phyloP scores from a whole-genome alignment of 129 eudicot genomes.

The Flaveria robusta region DNA sequence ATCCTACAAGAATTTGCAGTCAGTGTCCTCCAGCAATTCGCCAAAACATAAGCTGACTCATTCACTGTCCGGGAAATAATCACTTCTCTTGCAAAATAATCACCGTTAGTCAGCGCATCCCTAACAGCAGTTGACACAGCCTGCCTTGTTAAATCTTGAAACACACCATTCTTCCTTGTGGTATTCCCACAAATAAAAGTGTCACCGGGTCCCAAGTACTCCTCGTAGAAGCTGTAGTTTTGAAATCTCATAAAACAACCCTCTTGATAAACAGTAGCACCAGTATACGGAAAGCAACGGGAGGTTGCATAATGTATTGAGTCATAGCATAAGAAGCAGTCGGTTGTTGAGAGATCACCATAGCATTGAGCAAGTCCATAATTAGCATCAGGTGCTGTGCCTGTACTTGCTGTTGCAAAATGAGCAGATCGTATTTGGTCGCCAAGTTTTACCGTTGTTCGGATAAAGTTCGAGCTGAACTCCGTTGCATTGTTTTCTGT shows the following conservation, averaged over 20 bases:
- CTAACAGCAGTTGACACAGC: conserved; percentile 52
- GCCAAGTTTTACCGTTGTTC: conserved; percentile 54
- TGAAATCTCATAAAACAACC: conserved; percentile 79
- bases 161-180: conserved; percentile 42
- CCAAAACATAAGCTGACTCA: conserved; percentile 61
- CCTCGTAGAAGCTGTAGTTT: conserved; percentile 59
- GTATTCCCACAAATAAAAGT: conserved; percentile 54
- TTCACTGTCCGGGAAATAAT: conserved; percentile 33
- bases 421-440: conserved; percentile 42
- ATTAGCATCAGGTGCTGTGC: conserved; percentile 46
- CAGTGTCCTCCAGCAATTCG: conserved; percentile 70
- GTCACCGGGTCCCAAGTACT: conserved; percentile 50
- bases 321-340: conserved; percentile 72
- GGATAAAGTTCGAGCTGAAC: conserved; percentile 52
- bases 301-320: conserved; percentile 63
- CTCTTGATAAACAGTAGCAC: conserved; percentile 62
- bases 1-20: conserved; percentile 54
- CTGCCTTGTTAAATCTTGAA: conserved; percentile 40
- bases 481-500: conserved; percentile 37
- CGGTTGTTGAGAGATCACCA: conserved; percentile 65
- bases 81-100: conserved; percentile 49
- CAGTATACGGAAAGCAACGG: conserved; percentile 62
- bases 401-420: conserved; percentile 54
- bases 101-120: conserved; percentile 39
- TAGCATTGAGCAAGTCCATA: conserved; percentile 73